phyloP scores from a whole-genome alignment of 2,329 filamentous ascomycete genomes.

The Monosporascus cannonballus region DNA sequence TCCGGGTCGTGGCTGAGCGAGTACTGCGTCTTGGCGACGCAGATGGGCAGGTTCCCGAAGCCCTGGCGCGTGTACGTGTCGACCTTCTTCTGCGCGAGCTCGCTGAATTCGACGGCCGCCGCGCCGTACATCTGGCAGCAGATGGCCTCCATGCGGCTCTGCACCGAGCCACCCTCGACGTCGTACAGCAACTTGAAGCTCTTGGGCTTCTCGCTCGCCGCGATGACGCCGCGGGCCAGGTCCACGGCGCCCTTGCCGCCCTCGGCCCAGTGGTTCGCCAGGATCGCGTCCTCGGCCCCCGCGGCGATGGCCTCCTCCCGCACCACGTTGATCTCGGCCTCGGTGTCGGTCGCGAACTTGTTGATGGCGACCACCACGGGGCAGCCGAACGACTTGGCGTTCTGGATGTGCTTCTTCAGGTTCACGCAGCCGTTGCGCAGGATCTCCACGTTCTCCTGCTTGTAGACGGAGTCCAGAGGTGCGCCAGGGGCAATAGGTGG shows the following conservation, averaged over 20 bases:
- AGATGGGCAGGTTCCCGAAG: conserved; percentile 88
- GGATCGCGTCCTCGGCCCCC: conserved; percentile 87
- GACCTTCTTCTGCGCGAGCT: conserved; percentile 91
- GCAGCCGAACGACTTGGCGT: conserved; percentile 82
- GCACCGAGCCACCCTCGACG: conserved; percentile 65
- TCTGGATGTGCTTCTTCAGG: conserved; percentile 88
- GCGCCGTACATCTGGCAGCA: conserved; percentile 94
- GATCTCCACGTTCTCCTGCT: conserved; percentile 87
- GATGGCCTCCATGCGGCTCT: conserved; percentile 87
- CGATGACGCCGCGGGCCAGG: conserved; percentile 79
- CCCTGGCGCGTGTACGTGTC: conserved; percentile 91
- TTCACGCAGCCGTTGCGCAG: conserved; percentile 89
- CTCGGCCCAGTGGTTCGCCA: conserved; percentile 95
- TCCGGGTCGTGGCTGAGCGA: conserved; percentile 88
- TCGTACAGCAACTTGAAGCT: conserved; percentile 84
- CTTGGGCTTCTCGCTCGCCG: conserved; percentile 75
- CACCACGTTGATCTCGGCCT: conserved; percentile 83
- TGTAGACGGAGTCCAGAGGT: conserved; percentile 80
- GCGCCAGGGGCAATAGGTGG: conserved; percentile 89
- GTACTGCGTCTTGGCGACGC: conserved; percentile 98
- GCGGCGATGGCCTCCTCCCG: conserved; percentile 87
- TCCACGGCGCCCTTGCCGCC: conserved; percentile 87
- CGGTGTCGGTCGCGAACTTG: conserved; percentile 89
- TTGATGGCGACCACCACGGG: conserved; percentile 97
- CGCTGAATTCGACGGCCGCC: conserved; percentile 81